These are phyloP conservation scores for Lunularia cruciata DNA, from an alignment of 225 moss, liverwort and hornwort species.

Conservation along the genomic window DNA sequence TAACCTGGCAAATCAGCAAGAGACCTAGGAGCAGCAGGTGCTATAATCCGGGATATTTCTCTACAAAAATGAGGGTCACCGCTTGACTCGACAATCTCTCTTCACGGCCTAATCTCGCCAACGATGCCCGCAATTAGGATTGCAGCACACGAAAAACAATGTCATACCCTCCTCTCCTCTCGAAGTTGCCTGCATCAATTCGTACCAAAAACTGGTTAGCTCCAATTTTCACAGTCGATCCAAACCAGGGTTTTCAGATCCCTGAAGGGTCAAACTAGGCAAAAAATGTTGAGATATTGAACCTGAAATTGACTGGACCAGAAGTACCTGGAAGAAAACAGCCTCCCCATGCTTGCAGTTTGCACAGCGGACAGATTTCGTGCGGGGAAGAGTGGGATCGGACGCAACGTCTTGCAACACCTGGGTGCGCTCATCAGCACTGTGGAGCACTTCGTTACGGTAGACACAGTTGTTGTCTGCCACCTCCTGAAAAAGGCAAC, in stretches of 20 bases:
- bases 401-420: slow-evolving; percentile 97
- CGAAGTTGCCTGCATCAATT: slow-evolving; percentile 74
- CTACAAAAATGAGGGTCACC: too few relatives aligned
- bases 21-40: too few relatives aligned
- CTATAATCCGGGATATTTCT: too few relatives aligned
- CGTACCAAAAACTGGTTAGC: background rate
- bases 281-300: background rate
- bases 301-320: too few relatives aligned
- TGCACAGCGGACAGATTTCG: slow-evolving; percentile 90
- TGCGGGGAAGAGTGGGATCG: slow-evolving; percentile 91
- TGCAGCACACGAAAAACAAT: slow-evolving; percentile 92
- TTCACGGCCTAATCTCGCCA: slow-evolving; percentile 69
- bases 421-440: slow-evolving; percentile 94
- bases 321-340: slow-evolving; percentile 84
- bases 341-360: slow-evolving; percentile 97
- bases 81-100: too few relatives aligned
- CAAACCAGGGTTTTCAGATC: too few relatives aligned
- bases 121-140: slow-evolving; percentile 92
- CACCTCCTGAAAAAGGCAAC: slow-evolving; percentile 57
- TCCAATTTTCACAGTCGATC: background rate
- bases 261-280: background rate
- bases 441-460: slow-evolving; percentile 93
- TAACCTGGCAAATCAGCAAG: too few relatives aligned
- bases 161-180: slow-evolving; percentile 99
- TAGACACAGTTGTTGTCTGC: slow-evolving; percentile 98